Base-by-base conservation (phyloP, 2,329 filamentous ascomycete genomes). In the Penicillium sp. region DNA sequence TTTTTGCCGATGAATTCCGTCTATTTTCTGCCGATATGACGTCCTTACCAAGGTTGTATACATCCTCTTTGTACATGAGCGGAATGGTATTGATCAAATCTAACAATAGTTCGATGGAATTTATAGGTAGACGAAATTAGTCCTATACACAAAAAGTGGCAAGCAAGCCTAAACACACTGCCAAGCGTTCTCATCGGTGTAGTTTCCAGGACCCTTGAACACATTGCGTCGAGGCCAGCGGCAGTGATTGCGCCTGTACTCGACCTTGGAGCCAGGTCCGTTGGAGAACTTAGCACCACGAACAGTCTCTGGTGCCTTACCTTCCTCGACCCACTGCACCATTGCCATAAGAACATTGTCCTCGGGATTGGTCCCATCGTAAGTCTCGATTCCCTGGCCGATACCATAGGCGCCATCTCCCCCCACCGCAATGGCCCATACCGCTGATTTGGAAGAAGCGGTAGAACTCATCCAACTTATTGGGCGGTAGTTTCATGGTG, bases 391-490 rank as follows among this genome's bases (percentile, higher is more conserved):
- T 55, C 59, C 68, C 66, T 70, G 78, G 58, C 62, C 76, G 61
- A 82, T 74, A 60, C 72, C 74, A 63, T 76, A 74, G 3, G 78
- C 73, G 41, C 79, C 75, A n/a, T 74, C 70, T 6, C 78, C 79
- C 79, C 1, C 64, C 61, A 2, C 57, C 55, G 62, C 82, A 85
- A 66, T 85, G 82, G 12, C 70, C 71, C 79, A 84, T 81, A 0
- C 83, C 83, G 0, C 82, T 81, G n/a, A 85, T 76, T 21, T 72
- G 73, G 64, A 85, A 85, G 63, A 80, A 79, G 44, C 78, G 77
- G 47, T 78, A 75, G 61, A 77, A 79, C 0, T 73, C 71, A 57
- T 79, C 76, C 8, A 79, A 58, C 0, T 70, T 56, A 5, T 61
- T 45, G 0, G 73, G 67, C 0, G 64, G 53, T 6, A 72, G 48